Conservation (phyloP, 108 stramenopile genomes). For the Nitzschia sp. region DNA sequence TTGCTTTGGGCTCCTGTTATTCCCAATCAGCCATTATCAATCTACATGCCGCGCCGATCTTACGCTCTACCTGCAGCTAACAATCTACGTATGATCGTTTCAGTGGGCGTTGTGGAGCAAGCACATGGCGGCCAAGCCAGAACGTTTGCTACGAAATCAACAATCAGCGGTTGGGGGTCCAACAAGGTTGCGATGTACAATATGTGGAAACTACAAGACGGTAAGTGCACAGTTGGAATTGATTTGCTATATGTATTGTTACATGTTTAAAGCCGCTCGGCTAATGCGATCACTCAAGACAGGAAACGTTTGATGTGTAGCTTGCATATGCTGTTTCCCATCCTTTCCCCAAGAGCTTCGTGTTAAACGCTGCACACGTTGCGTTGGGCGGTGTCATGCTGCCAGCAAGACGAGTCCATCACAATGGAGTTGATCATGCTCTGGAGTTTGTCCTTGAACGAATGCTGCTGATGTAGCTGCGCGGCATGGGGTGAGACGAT, state of each 20-base stretch:
- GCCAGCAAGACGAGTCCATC: neutral
- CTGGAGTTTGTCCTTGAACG: conserved; percentile 5
- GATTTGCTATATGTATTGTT: neutral
- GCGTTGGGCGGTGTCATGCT: neutral
- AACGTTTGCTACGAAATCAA: too few relatives aligned
- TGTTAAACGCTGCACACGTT: conserved; percentile 14
- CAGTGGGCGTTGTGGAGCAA: too few relatives aligned
- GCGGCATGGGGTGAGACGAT: too few relatives aligned
- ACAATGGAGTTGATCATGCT: conserved; percentile 20
- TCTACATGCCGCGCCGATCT: too few relatives aligned
- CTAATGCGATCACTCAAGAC: neutral
- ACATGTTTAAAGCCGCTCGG: neutral
- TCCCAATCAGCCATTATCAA: too few relatives aligned
- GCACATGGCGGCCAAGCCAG: too few relatives aligned
- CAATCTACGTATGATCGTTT: too few relatives aligned
- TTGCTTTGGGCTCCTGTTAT: too few relatives aligned
- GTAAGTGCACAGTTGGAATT: neutral
- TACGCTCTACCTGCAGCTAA: too few relatives aligned
- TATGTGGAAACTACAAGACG: too few relatives aligned
- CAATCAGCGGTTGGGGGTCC: too few relatives aligned
- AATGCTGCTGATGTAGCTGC: neutral
- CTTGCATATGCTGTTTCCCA: neutral
- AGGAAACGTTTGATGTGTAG: neutral
- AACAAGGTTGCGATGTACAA: too few relatives aligned
- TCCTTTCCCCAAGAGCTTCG: neutral